phyloP scores from a whole-genome alignment of 148 eudicot species.

The Selenicereus undatus region DNA sequence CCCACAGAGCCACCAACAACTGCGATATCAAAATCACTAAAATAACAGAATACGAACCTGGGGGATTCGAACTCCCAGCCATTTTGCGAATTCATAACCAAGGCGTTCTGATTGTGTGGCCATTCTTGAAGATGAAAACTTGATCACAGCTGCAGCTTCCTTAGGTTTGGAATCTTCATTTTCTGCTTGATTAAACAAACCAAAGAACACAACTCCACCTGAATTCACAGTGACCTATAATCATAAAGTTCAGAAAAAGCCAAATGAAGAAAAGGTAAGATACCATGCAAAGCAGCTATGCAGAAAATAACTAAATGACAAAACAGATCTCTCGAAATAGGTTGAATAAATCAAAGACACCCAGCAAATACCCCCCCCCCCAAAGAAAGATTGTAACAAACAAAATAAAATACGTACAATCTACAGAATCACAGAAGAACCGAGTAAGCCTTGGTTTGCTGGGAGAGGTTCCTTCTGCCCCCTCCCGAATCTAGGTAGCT shows the following conservation, averaged over 20 bases:
- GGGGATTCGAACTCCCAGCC: constrained; percentile 92
- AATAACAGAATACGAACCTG: constrained; percentile 54
- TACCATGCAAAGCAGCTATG: neutral
- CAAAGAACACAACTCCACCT: constrained; percentile 98
- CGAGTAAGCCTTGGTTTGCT: neutral
- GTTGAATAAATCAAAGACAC: neutral
- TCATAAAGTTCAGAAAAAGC: constrained; percentile 15
- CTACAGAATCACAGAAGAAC: neutral
- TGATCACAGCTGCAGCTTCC: constrained; percentile 95
- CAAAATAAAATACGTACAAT: no score
- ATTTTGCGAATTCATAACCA: constrained; percentile 94
- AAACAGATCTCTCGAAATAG: neutral
- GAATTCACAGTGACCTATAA: constrained; percentile 94
- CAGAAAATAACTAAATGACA: neutral
- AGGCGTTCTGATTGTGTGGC: constrained; percentile 99
- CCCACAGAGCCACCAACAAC: neutral
- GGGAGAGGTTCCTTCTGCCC: no score
- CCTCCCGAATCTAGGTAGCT: no score
- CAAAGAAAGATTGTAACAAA: neutral
- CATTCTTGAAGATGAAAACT: constrained; percentile 94
- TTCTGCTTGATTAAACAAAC: constrained; percentile 63
- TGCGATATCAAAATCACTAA: neutral
- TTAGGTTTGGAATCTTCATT: constrained; percentile 46
- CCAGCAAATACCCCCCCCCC: neutral
- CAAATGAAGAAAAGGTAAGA: constrained; percentile 7